A percentile compares a stretch with the other conserved stretches of the same genome.
Conservation (phyloP, 1,284 basidiomycete species). For the Volvariella surrecta region DNA sequence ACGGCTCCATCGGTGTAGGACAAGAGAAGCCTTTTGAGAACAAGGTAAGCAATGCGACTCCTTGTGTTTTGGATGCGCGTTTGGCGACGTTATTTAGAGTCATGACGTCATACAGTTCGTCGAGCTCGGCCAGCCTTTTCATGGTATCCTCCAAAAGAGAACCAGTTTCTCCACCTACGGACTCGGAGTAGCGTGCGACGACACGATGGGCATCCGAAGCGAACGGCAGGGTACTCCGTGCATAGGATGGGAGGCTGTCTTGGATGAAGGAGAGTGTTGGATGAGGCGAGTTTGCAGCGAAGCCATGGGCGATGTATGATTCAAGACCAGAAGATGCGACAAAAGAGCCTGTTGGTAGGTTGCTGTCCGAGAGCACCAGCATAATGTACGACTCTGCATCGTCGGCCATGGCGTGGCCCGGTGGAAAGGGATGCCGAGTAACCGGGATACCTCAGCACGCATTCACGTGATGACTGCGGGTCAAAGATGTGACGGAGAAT, state of each 20-base stretch:
- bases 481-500: neutral
- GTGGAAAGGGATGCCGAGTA: constrained; percentile 2
- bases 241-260: constrained; percentile 69
- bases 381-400: constrained; percentile 54
- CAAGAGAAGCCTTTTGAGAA: constrained; percentile 75
- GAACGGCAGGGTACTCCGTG: constrained; percentile 68
- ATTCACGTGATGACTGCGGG: constrained; percentile 2
- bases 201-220: constrained; percentile 58
- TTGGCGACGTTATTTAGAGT: constrained; percentile 86
- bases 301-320: constrained; percentile 84
- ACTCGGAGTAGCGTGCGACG: constrained; percentile 18
- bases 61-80: constrained; percentile 87
- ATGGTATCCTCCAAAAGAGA: constrained; percentile 20
- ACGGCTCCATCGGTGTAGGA: constrained; percentile 28
- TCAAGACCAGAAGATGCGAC: constrained; percentile 92
- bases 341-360: constrained; percentile 85
- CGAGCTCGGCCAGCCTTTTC: constrained; percentile 44
- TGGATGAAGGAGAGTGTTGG: constrained; percentile 54
- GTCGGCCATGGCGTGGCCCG: constrained; percentile 17
- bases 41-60: constrained; percentile 86
- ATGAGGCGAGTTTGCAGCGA: constrained; percentile 33
- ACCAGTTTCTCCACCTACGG: constrained; percentile 6
- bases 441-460: too few relatives aligned
- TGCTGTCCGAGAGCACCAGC: constrained; percentile 72
- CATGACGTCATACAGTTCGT: constrained; percentile 77